Evolutionary conservation across 768 basidiomycete species (phyloP), one percentile per base, ranked within the genome.

Genomic region (Auriculariales sp.): DNA sequence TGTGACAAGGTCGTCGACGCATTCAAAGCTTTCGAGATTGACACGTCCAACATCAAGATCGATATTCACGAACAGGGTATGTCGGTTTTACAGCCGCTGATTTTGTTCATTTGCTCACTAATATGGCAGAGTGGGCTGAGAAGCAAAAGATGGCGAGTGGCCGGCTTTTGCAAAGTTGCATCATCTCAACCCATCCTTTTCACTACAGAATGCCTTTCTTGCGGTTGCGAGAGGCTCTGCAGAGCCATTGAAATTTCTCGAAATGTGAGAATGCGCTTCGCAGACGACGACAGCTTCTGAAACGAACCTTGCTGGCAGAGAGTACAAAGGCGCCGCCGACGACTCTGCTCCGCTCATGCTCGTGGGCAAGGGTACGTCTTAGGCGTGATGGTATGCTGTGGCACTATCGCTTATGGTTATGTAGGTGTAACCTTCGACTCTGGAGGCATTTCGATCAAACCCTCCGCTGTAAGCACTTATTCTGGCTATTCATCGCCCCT

Each of bases 301-400:
- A 25, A 28, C 48, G 44, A 46, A 28, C 14, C 32, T 39, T 46
- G 22, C 4, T 11, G 31, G 4, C 51, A 89, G 85, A 49, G 81
- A 83, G 64, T 93, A 93, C 72, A 80, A 81, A 28, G 87, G 87
- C n/a, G 81, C 76, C 1, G 60, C 73, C 2, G 64, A 71, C 50
- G 67, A 71, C 53, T 64, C 72, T 46, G 78, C 68, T 0, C 69
- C 69, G 48, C 87, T 86, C 3, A 68, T 87, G 12, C 81, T 78
- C 2, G 85, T 92, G 30, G 89, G 89, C 29, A 91, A 92, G 61
- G 89, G 89, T 53, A 81, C n/a, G n/a, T n/a, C n/a, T n/a, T n/a
- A n/a, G n/a, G n/a, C n/a, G n/a, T n/a, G n/a, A n/a, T n/a, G n/a
- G n/a, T n/a, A n/a, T n/a, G n/a, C n/a, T n/a, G n/a, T n/a, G n/a